These are phyloP conservation scores for Pyrus hybrid DNA, from an alignment of 331 rosid species.

Conservation along the genomic window DNA sequence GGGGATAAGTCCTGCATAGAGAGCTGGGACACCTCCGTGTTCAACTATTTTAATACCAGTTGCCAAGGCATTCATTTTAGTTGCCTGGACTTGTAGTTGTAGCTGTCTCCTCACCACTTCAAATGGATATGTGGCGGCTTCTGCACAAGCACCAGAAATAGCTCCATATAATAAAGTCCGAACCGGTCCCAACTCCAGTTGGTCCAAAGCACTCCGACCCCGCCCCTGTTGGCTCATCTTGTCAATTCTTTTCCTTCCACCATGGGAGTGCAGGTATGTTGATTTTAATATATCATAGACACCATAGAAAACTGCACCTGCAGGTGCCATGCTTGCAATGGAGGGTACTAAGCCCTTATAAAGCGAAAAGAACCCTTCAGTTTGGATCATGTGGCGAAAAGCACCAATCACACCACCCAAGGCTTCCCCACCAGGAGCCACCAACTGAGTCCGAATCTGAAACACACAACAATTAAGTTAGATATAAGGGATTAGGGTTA, in stretches of 20 bases:
- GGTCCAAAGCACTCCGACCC: conserved; percentile 76
- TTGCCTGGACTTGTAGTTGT: conserved; percentile 79
- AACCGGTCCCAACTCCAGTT: conserved; percentile 84
- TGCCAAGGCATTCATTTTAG: conserved; percentile 70
- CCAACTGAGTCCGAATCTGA: conserved; percentile 87
- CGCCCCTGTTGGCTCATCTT: conserved; percentile 54
- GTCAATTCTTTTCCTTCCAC: conserved; percentile 72
- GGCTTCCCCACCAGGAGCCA: conserved; percentile 97
- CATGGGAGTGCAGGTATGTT: conserved; percentile 76
- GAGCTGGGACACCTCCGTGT: conserved; percentile 82
- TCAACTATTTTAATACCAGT: conserved; percentile 72
- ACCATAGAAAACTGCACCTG: conserved; percentile 94
- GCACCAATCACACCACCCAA: conserved; percentile 90
- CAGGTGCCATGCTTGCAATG: conserved; percentile 89
- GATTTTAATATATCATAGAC: conserved; percentile 86
- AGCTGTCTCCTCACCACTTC: conserved; percentile 90
- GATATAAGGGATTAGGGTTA: not conserved
- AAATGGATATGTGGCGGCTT: conserved; percentile 89
- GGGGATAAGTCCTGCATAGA: conserved; percentile 90
- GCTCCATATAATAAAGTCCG: conserved; percentile 88
- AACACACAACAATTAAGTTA: conserved; percentile 4
- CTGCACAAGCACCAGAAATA: conserved; percentile 95
- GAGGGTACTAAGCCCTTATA: conserved; percentile 96
- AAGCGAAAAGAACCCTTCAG: conserved; percentile 90
- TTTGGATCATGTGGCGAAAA: conserved; percentile 70